Evolutionary conservation across 179 eudicot genomes (phyloP), one percentile per base, ranked within the genome.

Genomic region (Spergularia azorica): DNA sequence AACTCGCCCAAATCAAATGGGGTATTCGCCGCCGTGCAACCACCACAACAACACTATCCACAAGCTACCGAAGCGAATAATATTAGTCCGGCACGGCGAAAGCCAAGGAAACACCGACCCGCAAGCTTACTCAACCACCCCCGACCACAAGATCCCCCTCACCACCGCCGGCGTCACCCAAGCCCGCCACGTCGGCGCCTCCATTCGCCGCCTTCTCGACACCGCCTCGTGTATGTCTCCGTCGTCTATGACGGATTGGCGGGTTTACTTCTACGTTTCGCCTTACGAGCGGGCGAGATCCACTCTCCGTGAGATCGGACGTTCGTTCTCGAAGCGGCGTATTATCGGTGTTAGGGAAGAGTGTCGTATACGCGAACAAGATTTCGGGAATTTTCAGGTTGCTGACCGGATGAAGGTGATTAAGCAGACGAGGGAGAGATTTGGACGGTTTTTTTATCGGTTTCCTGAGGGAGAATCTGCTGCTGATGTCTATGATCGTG

Each of bases 401-500:
- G 87, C 82, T 65, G 84, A 84, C 26, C 75, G 87, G 55, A 89
- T 89, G 90, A 80, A 71, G 77, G 67, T 39, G 21, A 84, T 89
- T n/a, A 89, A 89, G 38, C 77, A 84, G 71, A 81, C 87, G 0
- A 66, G 92, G 1, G 80, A 73, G 63, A 79, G 75, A 36, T 89
- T 87, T 57, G 92, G 92, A 32, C 76, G 92, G 77, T 89, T 89
- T 60, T 89, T 85, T 70, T 89, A 89, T 69, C 79, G 92, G 8
- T 89, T 89, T 80, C 92, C 92, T 20, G 90, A 89, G 68, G 92
- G 92, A 0, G 92, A 89, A 62, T 89, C 92, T 63, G 90, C 92
- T 64, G 90, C 92, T 70, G 92, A 89, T 81, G 90, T 89, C 56
- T 89, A 79, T 62, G 92, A 89, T 85, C 92, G 92, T 61, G 87